Evolutionary conservation across 495 filamentous ascomycete species (phyloP), one percentile per base, ranked within the genome.

Genomic region (Hypoxylon intermedium): DNA sequence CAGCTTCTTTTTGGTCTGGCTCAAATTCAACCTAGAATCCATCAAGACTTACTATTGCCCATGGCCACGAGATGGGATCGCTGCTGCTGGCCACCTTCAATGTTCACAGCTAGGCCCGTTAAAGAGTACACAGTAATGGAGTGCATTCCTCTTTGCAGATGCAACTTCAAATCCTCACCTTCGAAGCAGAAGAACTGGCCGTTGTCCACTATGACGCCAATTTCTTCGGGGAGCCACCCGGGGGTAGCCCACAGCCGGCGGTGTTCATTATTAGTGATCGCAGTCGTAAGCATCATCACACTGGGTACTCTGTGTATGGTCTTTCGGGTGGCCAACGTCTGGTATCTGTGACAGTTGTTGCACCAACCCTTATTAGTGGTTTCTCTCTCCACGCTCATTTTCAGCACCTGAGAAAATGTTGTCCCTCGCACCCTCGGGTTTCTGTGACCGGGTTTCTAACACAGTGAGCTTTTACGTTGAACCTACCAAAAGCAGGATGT

Each of bases 11-110:
- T n/a, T n/a, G 24, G 24, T 40, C 4, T 19, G 1, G 6, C 15
- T 57, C 9, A 15, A 11, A 4, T 15, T 0, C 5, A 9, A 4
- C 5, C 0, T n/a, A 38, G 7, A 6, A 6, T 47, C 2, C 16
- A 33, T 15, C 7, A 13, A 19, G 20, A 65, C 79, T 67, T 67
- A 88, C 87, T 87, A 72, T 98, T 92, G 61, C 96, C 83, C 58
- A 95, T 85, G 7, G 91, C 91, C 13, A 98, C 92, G 31, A 99
- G 82, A 76, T 99, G 94, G 1, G 91, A 84, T 63, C 92, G 92
- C 69, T 93, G 89, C 19, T 89, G 84, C 53, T 93, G 85, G 9
- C 85, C 86, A 54, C 88, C 88, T 57, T 93, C 88, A 53, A 98
- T 91, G 61, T 96, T 92, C 1, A 91, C 86, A 9, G 95, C 91